A percentile compares a stretch with the other conserved stretches of the same genome.
These are phyloP conservation scores for Cyberlindnera mycetangii DNA, from an alignment of 805 yeast genomes.

Conservation along the genomic window DNA sequence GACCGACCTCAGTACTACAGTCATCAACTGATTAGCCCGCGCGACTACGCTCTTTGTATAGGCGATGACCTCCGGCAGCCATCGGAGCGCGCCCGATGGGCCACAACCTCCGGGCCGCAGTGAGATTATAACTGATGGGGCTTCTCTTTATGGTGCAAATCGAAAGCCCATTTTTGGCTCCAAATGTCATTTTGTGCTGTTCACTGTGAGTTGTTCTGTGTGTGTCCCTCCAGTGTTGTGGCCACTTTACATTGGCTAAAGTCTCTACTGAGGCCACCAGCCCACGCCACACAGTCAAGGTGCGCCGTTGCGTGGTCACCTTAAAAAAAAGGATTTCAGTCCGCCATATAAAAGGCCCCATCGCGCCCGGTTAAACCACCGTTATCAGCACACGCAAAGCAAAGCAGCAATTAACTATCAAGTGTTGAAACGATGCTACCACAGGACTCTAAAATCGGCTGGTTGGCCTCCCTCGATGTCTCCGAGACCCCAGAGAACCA, in stretches of 20 bases:
- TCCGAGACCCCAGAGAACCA: slow-evolving; percentile 29
- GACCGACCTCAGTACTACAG: too few species aligned
- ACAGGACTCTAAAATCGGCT: slow-evolving; percentile 28
- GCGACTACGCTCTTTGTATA: too few species aligned
- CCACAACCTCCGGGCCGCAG: too few species aligned
- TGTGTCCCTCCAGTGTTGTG: too few species aligned
- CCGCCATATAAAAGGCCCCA: background rate
- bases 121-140: background rate
- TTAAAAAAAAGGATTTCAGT: background rate
- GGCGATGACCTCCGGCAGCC: background rate
- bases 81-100: too few species aligned
- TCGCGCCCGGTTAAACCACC: background rate
- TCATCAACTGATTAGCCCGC: background rate
- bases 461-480: slow-evolving; percentile 28
- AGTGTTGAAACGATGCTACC: slow-evolving; percentile 18
- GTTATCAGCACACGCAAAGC: background rate
- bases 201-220: too few species aligned
- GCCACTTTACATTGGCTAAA: too few species aligned
- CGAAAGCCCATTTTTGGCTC: too few species aligned
- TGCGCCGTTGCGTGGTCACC: slow-evolving; percentile 6
- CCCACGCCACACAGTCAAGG: background rate
- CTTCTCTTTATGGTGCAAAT: too few species aligned
- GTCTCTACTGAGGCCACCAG: background rate
- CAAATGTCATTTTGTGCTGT: too few species aligned
- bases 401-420: background rate